These are phyloP conservation scores for Cephaloascus albidus DNA, from an alignment of 805 yeast genomes.

Conservation along the genomic window DNA sequence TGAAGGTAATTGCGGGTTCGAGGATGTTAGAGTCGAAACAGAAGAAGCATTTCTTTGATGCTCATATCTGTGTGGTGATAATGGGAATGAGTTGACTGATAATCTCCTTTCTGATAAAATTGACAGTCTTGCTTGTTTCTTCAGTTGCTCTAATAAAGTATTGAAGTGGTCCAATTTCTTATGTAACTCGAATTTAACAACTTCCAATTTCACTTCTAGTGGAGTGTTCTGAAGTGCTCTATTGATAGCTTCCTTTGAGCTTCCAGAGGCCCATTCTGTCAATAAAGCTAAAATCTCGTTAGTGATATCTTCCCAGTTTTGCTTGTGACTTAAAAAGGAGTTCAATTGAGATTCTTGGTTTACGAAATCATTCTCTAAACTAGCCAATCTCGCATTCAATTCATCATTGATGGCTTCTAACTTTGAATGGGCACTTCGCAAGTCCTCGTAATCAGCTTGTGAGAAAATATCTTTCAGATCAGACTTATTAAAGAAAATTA, in stretches of 20 bases:
- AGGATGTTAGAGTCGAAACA: not conserved
- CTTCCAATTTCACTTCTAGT: not conserved
- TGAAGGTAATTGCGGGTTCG: not conserved
- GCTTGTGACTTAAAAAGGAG: not conserved
- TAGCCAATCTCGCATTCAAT: not conserved
- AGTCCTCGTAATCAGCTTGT: not conserved
- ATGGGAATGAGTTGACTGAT: not conserved
- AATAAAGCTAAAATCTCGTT: not conserved
- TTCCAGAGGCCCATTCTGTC: not conserved
- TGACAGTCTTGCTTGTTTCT: not conserved
- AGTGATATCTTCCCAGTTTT: not conserved
- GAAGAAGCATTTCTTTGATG: not conserved
- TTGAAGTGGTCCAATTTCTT: not conserved
- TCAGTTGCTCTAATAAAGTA: not conserved
- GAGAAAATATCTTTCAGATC: not conserved
- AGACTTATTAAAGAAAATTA: too few species aligned
- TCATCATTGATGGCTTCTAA: not conserved
- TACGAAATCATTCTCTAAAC: not conserved
- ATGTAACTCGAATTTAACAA: conserved; percentile 1
- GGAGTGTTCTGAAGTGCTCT: not conserved
- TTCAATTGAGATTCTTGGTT: not conserved
- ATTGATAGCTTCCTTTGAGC: not conserved
- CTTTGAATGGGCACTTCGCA: not conserved
- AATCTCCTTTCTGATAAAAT: not conserved
- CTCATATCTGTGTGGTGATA: not conserved